Evolutionary conservation across 2,329 filamentous ascomycete species (phyloP).

Genomic region (Fusarium sp.): DNA sequence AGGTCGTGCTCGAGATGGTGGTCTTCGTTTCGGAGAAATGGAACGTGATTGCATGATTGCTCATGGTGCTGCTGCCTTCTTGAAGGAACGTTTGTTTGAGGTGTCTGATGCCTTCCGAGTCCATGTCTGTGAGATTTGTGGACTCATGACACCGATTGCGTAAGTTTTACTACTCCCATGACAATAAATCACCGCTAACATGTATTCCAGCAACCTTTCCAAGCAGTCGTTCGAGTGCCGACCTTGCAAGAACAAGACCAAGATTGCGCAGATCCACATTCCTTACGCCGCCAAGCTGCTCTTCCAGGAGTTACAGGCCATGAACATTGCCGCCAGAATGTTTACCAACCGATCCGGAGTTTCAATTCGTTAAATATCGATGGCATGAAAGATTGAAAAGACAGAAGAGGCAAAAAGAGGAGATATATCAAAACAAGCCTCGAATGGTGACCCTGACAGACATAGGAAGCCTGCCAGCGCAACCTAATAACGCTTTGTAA

Average conservation of each 20-base stretch:
- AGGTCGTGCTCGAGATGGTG: slow-evolving; percentile 97
- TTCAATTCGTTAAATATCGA: slow-evolving; percentile 68
- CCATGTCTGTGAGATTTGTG: slow-evolving; percentile 98
- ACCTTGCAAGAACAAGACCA: slow-evolving; percentile 98
- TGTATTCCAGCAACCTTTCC: slow-evolving; percentile 78
- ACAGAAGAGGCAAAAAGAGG: slow-evolving; percentile 23
- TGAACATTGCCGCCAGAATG: slow-evolving; percentile 99
- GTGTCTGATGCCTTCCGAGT: slow-evolving; percentile 98
- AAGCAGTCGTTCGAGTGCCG: slow-evolving; percentile 97
- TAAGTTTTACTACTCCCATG: slow-evolving; percentile 66
- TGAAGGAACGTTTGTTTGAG: slow-evolving; percentile 97
- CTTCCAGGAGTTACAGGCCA: slow-evolving; percentile 96
- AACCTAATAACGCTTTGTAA: slow-evolving; percentile 41
- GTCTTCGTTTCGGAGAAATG: slow-evolving; percentile 99
- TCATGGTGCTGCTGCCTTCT: slow-evolving; percentile 95
- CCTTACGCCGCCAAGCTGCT: slow-evolving; percentile 97
- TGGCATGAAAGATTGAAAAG: slow-evolving; percentile 15
- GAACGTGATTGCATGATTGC: slow-evolving; percentile 99
- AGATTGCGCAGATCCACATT: slow-evolving; percentile 97
- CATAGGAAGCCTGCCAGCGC: slow-evolving; percentile 10
- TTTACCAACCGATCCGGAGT: slow-evolving; percentile 88
- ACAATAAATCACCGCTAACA: slow-evolving; percentile 49
- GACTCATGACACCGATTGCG: slow-evolving; percentile 98
- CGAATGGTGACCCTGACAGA: slow-evolving; percentile 10
- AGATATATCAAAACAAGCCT: slow-evolving; percentile 20